Conservation (phyloP, 345 rosid genomes). For the Populus euphratica region DNA sequence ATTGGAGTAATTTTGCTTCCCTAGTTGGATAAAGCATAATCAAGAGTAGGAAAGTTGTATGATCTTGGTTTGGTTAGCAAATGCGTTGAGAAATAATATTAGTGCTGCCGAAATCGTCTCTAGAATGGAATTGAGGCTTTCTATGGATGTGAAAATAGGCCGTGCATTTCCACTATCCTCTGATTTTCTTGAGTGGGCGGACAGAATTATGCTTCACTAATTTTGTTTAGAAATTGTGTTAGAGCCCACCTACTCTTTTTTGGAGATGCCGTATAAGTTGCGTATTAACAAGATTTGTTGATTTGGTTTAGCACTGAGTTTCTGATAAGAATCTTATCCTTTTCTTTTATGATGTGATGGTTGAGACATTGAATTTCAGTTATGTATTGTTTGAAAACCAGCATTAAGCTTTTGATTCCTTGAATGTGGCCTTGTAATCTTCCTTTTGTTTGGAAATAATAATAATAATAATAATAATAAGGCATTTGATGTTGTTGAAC, state of each 20-base stretch:
- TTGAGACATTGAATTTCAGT: background rate
- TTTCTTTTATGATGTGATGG: background rate
- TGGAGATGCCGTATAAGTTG: background rate
- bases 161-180: background rate
- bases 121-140: background rate
- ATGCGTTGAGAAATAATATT: background rate
- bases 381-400: background rate
- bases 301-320: background rate
- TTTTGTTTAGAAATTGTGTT: background rate
- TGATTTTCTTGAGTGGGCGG: background rate
- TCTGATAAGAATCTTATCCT: background rate
- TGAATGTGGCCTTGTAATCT: background rate
- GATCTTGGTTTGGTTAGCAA: background rate
- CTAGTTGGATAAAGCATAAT: too few relatives aligned
- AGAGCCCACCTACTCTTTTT: background rate
- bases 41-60: too few relatives aligned
- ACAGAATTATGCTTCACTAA: too few relatives aligned
- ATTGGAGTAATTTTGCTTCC: too few relatives aligned
- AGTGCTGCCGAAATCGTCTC: background rate
- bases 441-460: background rate
- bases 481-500: background rate
- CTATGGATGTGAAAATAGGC: background rate
- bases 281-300: background rate
- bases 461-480: background rate
- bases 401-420: background rate